These are phyloP conservation scores for Strigomonas culicis DNA, from an alignment of 208 protist genomes.

Conservation along the genomic window DNA sequence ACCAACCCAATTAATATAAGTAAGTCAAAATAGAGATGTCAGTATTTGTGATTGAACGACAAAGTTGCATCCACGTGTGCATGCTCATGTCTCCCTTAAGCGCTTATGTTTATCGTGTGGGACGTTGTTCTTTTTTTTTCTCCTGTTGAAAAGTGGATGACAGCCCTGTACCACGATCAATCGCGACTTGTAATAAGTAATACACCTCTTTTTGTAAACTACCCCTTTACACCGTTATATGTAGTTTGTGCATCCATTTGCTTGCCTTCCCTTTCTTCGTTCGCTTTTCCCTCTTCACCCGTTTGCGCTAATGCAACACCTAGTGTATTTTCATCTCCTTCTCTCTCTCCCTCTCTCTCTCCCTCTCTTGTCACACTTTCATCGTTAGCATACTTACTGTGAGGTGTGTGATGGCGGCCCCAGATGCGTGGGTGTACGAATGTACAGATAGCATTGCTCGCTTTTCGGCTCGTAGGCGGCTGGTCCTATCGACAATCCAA, in stretches of 20 bases:
- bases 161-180: no score
- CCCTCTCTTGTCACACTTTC: neutral
- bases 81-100: neutral
- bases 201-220: no score
- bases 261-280: neutral
- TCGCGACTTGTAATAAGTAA: neutral
- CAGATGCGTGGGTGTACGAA: no score
- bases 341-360: slow-evolving; percentile 8
- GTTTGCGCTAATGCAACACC: neutral
- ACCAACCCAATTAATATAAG: slow-evolving; percentile 1
- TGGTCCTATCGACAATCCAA: no score
- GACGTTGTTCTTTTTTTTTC: slow-evolving; percentile 9
- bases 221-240: neutral
- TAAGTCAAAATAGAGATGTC: no score
- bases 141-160: neutral
- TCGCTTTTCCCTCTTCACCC: neutral
- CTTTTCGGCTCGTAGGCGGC: no score
- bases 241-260: neutral
- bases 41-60: no score
- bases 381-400: neutral
- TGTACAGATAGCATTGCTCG: no score
- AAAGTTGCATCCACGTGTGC: no score
- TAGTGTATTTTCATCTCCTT: neutral
- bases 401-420: no score
- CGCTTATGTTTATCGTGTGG: slow-evolving; percentile 4